Conservation (phyloP, 768 basidiomycete species). For the Boletus rubescentipes region DNA sequence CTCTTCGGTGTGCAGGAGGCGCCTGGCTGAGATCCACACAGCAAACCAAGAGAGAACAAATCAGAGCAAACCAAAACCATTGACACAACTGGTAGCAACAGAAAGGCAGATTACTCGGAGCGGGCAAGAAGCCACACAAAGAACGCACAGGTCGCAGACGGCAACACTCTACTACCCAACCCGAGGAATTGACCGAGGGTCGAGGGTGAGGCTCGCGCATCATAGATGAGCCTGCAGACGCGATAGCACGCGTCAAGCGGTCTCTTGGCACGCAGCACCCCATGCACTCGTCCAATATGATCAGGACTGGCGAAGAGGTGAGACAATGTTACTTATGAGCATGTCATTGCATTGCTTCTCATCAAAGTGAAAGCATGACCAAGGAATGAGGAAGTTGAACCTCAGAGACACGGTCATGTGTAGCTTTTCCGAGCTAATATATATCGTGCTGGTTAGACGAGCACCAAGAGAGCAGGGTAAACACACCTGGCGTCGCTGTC, state of each 20-base stretch:
- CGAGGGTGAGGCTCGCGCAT: constrained; percentile 69
- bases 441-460: too few relatives aligned
- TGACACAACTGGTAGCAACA: constrained; percentile 38
- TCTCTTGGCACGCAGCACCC: constrained; percentile 35
- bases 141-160: constrained; percentile 12
- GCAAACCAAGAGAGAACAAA: too few relatives aligned
- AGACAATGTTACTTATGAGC: constrained; percentile 37
- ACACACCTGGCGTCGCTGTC: too few relatives aligned
- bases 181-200: constrained; percentile 13
- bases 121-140: constrained; percentile 32
- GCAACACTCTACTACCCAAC: constrained; percentile 13
- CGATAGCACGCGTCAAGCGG: constrained; percentile 37
- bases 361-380: too few relatives aligned
- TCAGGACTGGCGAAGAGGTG: constrained; percentile 35
- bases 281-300: constrained; percentile 35
- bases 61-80: not conserved
- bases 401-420: too few relatives aligned
- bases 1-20: too few relatives aligned
- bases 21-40: too few relatives aligned
- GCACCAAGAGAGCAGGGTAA: too few relatives aligned
- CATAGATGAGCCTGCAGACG: constrained; percentile 57
- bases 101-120: constrained; percentile 37
- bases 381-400: too few relatives aligned
- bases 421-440: too few relatives aligned
- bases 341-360: too few relatives aligned